Base-by-base conservation (phyloP, 2,329 filamentous ascomycete genomes). In the Pestalotiopsis sp. region DNA sequence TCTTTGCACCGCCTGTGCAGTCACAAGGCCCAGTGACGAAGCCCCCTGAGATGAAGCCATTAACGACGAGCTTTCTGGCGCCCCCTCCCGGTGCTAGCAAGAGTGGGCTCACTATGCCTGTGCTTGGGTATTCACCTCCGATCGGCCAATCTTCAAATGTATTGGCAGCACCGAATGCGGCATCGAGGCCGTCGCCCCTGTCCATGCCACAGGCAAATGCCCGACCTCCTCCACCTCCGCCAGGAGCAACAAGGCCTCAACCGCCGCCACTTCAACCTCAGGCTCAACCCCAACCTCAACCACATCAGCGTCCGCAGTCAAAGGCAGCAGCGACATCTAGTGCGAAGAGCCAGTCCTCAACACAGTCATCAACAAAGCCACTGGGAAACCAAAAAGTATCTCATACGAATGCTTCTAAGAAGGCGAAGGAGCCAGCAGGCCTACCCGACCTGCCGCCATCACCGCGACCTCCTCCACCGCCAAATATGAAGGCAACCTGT, bases 401-500 rank as follows among this genome's bases (percentile, higher is more conserved):
- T 3, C 75, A 75, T 45, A 70, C 69, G 20, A 75, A 75, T 66
- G 59, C 69, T 14, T 72, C 72, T 52, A 77, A 72, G 67, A 71
- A 75, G 23, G 73, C 72, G 56, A 77, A 71, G 65, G 70, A 75
- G 23, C 73, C 77, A 52, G 38, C 68, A 7, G 75, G 75, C 17
- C 39, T 64, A 36, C 66, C 66, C 58, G 72, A 77, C 62, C 65
- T 69, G 49, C 72, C 73, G 4, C 77, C 76, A 27, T 74, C 77
- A 5, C 76, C 77, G 0, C 78, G 75, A 11, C 77, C 77, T 20
- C 71, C 77, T 9, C 79, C 77, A n/a, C 76, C 75, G 20, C 72
- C 79, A 20, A 82, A 85, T 71, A 82, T 83, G 59, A 87, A 86
- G 71, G 86, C 90, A 61, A 86, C 88, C 69, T 84, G 87, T 49